Evolutionary conservation across 805 yeast species (phyloP).

Genomic region (Candida chauliodis): DNA sequence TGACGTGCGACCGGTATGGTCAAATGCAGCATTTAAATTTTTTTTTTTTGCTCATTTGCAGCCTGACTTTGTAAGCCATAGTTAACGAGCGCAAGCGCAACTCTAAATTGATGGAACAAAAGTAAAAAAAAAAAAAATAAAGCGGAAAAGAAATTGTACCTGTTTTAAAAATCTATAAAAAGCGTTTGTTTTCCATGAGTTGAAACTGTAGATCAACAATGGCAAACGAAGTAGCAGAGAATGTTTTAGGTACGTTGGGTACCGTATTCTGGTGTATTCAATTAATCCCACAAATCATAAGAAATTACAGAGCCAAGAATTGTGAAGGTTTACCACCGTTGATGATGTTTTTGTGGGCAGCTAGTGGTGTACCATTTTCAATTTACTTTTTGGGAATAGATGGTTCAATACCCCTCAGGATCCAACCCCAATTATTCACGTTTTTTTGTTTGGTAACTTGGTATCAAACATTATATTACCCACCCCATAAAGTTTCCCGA

Average conservation of each 20-base stretch:
- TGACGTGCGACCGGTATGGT: too few relatives aligned
- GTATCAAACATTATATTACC: constrained; percentile 58
- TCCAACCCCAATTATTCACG: constrained; percentile 86
- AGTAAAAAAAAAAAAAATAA: not conserved
- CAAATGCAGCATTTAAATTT: too few relatives aligned
- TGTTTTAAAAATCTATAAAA: too few relatives aligned
- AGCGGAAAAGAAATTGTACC: too few relatives aligned
- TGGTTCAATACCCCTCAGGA: constrained; percentile 71
- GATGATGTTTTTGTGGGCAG: constrained; percentile 81
- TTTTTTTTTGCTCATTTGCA: too few relatives aligned
- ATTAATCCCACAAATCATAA: constrained; percentile 76
- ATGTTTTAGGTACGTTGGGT: constrained; percentile 81
- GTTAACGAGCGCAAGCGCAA: constrained; percentile 5
- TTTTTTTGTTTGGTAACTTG: constrained; percentile 66
- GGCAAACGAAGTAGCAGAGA: constrained; percentile 49
- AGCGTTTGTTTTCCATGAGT: constrained; percentile 14
- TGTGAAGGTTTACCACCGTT: constrained; percentile 85
- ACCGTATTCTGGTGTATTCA: constrained; percentile 94
- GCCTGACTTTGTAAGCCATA: too few relatives aligned
- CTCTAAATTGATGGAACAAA: not conserved
- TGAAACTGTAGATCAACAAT: constrained; percentile 31
- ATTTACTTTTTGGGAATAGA: constrained; percentile 74
- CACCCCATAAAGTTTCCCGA: constrained; percentile 50
- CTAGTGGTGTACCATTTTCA: constrained; percentile 77
- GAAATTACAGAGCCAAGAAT: constrained; percentile 71